Conservation (phyloP, 768 basidiomycete genomes). For the Tylopilus subfusipes region DNA sequence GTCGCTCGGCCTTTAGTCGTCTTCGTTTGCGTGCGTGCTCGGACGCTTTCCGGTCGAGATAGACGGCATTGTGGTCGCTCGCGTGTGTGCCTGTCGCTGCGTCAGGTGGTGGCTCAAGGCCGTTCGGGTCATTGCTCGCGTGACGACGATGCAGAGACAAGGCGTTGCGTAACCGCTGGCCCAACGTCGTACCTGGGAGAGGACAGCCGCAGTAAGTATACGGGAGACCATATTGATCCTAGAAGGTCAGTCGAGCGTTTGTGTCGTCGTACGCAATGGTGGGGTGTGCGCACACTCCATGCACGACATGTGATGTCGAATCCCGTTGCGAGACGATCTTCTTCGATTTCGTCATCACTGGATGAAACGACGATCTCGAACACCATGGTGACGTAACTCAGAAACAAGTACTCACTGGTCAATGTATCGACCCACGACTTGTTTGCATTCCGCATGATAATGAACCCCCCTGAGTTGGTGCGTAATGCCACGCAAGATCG, state of each 20-base stretch:
- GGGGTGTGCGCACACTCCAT: slow-evolving; percentile 39
- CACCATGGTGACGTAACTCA: no score
- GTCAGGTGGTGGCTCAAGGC: background rate
- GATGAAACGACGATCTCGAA: no score
- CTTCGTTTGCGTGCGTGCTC: slow-evolving; percentile 8
- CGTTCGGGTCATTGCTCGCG: background rate
- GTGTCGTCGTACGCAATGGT: no score
- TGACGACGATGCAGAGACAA: slow-evolving; percentile 2
- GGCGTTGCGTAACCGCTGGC: slow-evolving; percentile 39
- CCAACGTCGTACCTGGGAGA: slow-evolving; percentile 42
- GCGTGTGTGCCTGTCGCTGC: slow-evolving; percentile 46
- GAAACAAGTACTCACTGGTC: slow-evolving; percentile 46
- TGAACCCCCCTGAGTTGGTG: slow-evolving; percentile 49
- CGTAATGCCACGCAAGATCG: slow-evolving; percentile 69
- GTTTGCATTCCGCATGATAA: slow-evolving; percentile 43
- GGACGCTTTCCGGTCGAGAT: slow-evolving; percentile 13
- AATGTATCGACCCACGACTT: slow-evolving; percentile 42
- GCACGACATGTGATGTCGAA: slow-evolving; percentile 51
- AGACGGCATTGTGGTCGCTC: slow-evolving; percentile 51
- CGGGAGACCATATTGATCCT: slow-evolving; percentile 47
- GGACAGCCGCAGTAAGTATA: slow-evolving; percentile 63
- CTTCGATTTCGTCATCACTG: slow-evolving; percentile 46
- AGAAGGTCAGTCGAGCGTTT: background rate
- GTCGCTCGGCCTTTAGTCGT: slow-evolving; percentile 8
- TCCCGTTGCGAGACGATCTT: slow-evolving; percentile 40